Conservation (phyloP, 495 filamentous ascomycete genomes). For the Penicillium crystallinum region DNA sequence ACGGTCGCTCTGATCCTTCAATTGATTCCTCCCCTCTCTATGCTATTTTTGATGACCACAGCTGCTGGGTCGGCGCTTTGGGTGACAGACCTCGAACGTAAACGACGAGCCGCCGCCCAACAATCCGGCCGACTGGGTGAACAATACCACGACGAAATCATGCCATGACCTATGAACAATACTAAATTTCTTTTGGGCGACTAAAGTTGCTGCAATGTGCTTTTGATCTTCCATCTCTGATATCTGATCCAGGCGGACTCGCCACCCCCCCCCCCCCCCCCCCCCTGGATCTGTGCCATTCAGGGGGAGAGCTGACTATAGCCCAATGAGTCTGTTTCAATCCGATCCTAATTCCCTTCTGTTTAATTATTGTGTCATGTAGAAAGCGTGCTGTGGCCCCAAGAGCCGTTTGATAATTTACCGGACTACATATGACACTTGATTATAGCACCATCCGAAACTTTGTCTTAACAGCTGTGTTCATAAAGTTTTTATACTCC, state of each 20-base stretch:
- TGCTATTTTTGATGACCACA: conserved; percentile 64
- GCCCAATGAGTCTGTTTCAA: neutral
- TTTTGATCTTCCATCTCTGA: neutral
- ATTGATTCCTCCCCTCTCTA: conserved; percentile 56
- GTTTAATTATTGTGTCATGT: neutral
- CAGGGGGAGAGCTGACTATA: neutral
- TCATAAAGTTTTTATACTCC: neutral
- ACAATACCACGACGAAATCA: conserved; percentile 28
- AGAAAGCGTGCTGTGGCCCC: neutral
- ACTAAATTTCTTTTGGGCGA: neutral
- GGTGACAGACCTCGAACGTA: conserved; percentile 54
- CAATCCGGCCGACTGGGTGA: conserved; percentile 22
- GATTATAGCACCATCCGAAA: neutral
- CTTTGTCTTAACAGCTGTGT: neutral
- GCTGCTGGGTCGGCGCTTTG: conserved; percentile 59
- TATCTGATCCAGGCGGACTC: neutral
- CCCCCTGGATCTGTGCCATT: neutral
- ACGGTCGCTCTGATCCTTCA: conserved; percentile 57
- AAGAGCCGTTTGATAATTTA: neutral
- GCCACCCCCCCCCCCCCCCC: neutral
- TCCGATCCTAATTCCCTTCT: neutral
- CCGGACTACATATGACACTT: conserved; percentile 3
- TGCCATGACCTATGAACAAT: conserved; percentile 16
- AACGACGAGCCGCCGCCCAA: conserved; percentile 27
- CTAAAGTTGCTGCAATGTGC: neutral